Conservation (phyloP, 1,284 basidiomycete species). For the Cryptococcus maquisensis region DNA sequence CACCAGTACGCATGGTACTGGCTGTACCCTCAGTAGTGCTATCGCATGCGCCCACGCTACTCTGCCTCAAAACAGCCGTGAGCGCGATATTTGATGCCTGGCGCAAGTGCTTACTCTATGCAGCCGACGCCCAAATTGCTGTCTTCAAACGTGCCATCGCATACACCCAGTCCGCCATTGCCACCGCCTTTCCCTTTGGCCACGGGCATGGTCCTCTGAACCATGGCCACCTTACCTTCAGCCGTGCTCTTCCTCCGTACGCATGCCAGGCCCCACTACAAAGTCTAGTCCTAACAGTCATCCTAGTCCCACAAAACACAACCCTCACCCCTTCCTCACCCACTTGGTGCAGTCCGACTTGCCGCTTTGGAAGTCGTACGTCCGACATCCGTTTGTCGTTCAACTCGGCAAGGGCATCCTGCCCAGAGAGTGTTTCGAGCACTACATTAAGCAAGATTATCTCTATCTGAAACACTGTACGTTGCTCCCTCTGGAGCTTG, state of each 20-base stretch:
- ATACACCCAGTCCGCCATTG: conserved; percentile 75
- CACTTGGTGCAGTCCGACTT: conserved; percentile 61
- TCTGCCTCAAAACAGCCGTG: conserved; percentile 46
- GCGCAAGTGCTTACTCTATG: not conserved
- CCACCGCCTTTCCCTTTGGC: conserved; percentile 66
- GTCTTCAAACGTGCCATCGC: conserved; percentile 54
- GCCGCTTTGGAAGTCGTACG: conserved; percentile 66
- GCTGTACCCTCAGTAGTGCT: conserved; percentile 84
- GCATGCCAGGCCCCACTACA: conserved; percentile 25
- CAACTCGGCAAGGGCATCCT: conserved; percentile 70
- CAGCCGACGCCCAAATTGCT: conserved; percentile 6
- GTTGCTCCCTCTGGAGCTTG: not conserved
- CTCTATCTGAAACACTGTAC: conserved; percentile 51
- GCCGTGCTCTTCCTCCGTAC: conserved; percentile 59
- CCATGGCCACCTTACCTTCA: conserved; percentile 66
- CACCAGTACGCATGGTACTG: conserved; percentile 83
- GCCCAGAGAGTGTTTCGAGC: conserved; percentile 62
- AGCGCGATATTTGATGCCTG: not conserved
- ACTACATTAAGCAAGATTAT: conserved; percentile 71
- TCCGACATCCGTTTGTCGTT: conserved; percentile 77
- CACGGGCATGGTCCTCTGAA: conserved; percentile 81
- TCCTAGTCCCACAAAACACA: conserved; percentile 56
- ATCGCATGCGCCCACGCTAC: conserved; percentile 59
- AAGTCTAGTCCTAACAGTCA: not conserved
- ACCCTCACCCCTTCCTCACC: conserved; percentile 67